Percentiles rank a stretch among this genome's conserved stretches.
phyloP scores from a whole-genome alignment of 2,329 filamentous ascomycete species.

The Pleurostoma richardsiae region DNA sequence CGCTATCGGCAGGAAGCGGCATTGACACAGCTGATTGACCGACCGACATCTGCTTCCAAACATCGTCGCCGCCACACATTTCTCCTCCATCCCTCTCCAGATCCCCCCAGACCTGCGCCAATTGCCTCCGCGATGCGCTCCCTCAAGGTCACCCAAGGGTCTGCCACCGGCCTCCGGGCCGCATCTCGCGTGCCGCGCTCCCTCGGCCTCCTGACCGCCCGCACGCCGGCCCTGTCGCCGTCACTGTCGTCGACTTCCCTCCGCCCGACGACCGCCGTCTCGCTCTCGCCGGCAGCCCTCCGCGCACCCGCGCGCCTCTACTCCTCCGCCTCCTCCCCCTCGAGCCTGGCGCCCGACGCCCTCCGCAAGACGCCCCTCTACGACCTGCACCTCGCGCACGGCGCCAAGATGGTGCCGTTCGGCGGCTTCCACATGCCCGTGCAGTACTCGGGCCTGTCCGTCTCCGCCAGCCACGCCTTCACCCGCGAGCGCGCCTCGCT shows the following conservation, averaged over 20 bases:
- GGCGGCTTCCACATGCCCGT: slow-evolving; percentile 91
- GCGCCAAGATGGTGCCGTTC: slow-evolving; percentile 95
- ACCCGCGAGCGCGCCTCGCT: slow-evolving; percentile 83
- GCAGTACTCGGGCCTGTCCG: slow-evolving; percentile 72
- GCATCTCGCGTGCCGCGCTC: neutral
- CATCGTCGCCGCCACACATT: too few relatives aligned
- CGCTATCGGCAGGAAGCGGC: too few relatives aligned
- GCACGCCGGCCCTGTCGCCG: neutral
- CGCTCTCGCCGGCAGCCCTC: neutral
- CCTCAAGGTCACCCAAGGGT: neutral
- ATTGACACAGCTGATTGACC: too few relatives aligned
- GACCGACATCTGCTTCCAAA: too few relatives aligned
- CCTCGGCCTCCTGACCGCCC: neutral
- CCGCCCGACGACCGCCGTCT: neutral
- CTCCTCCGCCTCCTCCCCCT: slow-evolving; percentile 3
- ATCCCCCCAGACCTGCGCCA: neutral
- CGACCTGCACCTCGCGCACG: slow-evolving; percentile 51
- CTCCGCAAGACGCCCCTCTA: slow-evolving; percentile 28
- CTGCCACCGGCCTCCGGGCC: neutral
- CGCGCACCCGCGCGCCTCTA: slow-evolving; percentile 2
- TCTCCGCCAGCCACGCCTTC: slow-evolving; percentile 83
- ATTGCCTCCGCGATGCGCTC: neutral
- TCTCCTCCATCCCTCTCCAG: too few relatives aligned
- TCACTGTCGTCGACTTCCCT: neutral
- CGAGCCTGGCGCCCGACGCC: neutral